Base-by-base conservation (phyloP, 148 eudicot genomes). In the Cornus controversa region DNA sequence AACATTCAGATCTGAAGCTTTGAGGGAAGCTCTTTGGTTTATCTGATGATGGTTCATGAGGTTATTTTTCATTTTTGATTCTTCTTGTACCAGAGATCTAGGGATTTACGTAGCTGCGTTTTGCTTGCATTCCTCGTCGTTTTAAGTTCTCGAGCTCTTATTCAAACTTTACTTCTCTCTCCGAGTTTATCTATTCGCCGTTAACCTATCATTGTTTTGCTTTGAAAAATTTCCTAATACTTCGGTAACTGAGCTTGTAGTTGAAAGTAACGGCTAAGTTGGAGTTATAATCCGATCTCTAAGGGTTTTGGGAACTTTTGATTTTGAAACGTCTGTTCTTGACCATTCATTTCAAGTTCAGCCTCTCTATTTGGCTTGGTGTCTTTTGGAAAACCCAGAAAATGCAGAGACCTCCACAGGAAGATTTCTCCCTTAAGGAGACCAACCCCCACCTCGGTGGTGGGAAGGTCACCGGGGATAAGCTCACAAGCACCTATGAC, bases 341-440 rank as follows among this genome's bases (percentile, higher is more conserved):
- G 74, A 71, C 15, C 18, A 11, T 31, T 25, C 3, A 10, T 54
- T 71, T 25, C 34, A 14, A 10, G 31, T 58, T 5, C 73, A 20
- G n/a, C 28, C 47, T 58, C 47, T 34, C 36, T 53, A 20, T 50
- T 34, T 75, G 50, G 45, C 28, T 67, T 7, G 62, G 71, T 42
- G 10, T 40, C 40, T 28, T 10, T 45, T 27, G 24, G 22, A 27
- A 26, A 28, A 27, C 6, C 8, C 64, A 47, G 20, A 64, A 84
- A 85, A 89, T 89, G 92, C 82, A 76, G 86, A 89, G 86, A 76
- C 85, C 85, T 45, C 84, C 81, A 0, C 87, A 79, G 23, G 90
- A 89, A 72, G 92, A 89, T 77, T 89, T 82, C 73, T 84, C 90
- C 50, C 85, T 89, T 16, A 89, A 82, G 70, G 92, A 89, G 90